These are phyloP conservation scores for Kwoniella shivajii DNA, from an alignment of 1,284 basidiomycete species.

Conservation along the genomic window DNA sequence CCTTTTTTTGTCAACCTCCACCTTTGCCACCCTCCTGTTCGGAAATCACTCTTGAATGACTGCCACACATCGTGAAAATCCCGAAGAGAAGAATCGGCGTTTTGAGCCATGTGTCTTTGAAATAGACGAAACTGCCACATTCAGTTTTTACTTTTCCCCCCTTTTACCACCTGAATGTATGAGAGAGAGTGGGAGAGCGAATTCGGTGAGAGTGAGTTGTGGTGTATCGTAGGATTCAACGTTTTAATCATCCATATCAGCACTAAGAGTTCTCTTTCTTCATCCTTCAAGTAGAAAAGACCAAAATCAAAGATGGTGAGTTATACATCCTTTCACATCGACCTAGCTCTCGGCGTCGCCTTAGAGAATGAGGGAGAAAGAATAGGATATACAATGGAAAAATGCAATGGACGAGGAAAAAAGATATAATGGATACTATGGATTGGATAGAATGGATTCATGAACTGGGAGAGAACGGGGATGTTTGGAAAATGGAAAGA, in stretches of 20 bases:
- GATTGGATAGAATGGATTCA: too few relatives aligned
- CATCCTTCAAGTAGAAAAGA: slow-evolving; percentile 16
- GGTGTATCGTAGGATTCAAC: too few relatives aligned
- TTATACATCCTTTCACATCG: not conserved
- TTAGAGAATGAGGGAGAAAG: not conserved
- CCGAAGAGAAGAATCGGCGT: not conserved
- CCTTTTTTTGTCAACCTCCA: too few relatives aligned
- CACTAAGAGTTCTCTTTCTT: not conserved
- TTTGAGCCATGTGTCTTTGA: not conserved
- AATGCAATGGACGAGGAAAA: not conserved
- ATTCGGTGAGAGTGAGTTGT: too few relatives aligned
- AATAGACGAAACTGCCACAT: slow-evolving; percentile 8
- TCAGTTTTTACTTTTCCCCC: not conserved
- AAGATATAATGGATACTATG: too few relatives aligned
- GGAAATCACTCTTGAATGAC: too few relatives aligned
- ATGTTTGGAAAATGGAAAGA: not conserved
- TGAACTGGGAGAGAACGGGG: not conserved
- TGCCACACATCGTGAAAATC: not conserved
- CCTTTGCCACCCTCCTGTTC: too few relatives aligned
- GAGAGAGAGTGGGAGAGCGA: too few relatives aligned
- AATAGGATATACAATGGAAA: not conserved
- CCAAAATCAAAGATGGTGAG: slow-evolving; percentile 15
- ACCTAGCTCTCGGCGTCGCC: not conserved
- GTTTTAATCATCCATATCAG: not conserved
- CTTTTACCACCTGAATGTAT: too few relatives aligned